A percentile compares a stretch with the other conserved stretches of the same genome.
phyloP scores from a whole-genome alignment of 306 rosid species.

The Fragaria iinumae region DNA sequence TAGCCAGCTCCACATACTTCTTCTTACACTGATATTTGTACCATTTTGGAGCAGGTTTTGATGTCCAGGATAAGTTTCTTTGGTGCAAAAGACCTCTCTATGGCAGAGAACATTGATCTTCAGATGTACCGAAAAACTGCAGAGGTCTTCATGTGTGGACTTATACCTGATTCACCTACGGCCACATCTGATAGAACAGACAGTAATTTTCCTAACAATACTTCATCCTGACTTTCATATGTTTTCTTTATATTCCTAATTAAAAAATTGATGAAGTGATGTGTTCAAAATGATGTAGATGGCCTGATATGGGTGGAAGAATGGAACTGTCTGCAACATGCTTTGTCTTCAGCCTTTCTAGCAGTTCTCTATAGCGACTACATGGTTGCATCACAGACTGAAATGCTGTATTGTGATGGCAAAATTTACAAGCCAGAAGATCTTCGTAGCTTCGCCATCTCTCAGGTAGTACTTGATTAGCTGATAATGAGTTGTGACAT shows the following conservation, averaged over 20 bases:
- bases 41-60: constrained; percentile 52
- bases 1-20: neutral
- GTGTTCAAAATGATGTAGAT: constrained; percentile 34
- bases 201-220: constrained; percentile 30
- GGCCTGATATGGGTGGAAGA: constrained; percentile 60
- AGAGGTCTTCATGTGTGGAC: constrained; percentile 53
- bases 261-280: neutral
- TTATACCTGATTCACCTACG: constrained; percentile 67
- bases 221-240: too few species aligned
- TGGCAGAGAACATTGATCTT: constrained; percentile 53
- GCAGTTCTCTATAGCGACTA: constrained; percentile 66
- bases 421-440: constrained; percentile 42
- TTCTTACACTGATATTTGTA: constrained; percentile 6
- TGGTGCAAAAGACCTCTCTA: constrained; percentile 24
- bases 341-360: constrained; percentile 68
- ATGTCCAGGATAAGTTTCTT: constrained; percentile 61
- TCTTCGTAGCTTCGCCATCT: constrained; percentile 59
- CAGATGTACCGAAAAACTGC: constrained; percentile 63
- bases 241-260: too few species aligned
- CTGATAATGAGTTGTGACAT: constrained; percentile 1
- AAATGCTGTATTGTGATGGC: constrained; percentile 49
- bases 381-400: constrained; percentile 53
- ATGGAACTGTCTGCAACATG: constrained; percentile 53
- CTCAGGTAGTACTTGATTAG: constrained; percentile 42
- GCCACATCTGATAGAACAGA: constrained; percentile 55